Base-by-base conservation (phyloP, 2,329 filamentous ascomycete genomes). In the Aspergillus persii region DNA sequence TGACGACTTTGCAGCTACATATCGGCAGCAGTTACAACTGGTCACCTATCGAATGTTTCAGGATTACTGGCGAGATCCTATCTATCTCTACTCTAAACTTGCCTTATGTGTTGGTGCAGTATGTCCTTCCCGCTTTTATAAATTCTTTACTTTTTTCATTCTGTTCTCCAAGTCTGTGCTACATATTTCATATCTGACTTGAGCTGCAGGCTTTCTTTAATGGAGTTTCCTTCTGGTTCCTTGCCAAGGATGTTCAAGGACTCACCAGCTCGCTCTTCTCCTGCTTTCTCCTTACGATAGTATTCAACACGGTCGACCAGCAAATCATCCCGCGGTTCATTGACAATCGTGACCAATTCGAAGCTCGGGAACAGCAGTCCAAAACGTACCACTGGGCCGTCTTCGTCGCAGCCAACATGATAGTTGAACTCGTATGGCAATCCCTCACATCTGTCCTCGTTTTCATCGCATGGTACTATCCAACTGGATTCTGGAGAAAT, bases 261-360 rank as follows among this genome's bases (percentile, higher is more conserved):
- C 81, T 96, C 4, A 90, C 94, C 76, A 96, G 96, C 77, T 91
- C 96, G 73, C 92, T 95, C 86, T 96, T 96, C 72, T 84, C 86
- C 73, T 89, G 96, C 66, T 96, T 96, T 84, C 90, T 95, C 83
- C 78, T 95, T 58, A 80, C 89, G 59, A 94, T 89, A 47, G 86
- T 96, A 70, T 96, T 96, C 71, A 89, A 89, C 59, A 78, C 79
- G 65, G 65, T 80, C 52, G 74, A 77, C 9, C 77, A 80, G 58
- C 77, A 85, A 65, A 85, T 86, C 63, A 84, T 86, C 75, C 84
- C 84, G 2, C 76, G 83, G 46, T 87, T 86, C 68, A 77, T 84
- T 53, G 83, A 81, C 2, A 83, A 86, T 67, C 80, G 84, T 51
- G 79, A 82, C 3, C 75, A 87, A 3, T 86, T 86, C 71, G 84